Conservation (phyloP, 2,329 filamentous ascomycete species). For the Fusarium musae region DNA sequence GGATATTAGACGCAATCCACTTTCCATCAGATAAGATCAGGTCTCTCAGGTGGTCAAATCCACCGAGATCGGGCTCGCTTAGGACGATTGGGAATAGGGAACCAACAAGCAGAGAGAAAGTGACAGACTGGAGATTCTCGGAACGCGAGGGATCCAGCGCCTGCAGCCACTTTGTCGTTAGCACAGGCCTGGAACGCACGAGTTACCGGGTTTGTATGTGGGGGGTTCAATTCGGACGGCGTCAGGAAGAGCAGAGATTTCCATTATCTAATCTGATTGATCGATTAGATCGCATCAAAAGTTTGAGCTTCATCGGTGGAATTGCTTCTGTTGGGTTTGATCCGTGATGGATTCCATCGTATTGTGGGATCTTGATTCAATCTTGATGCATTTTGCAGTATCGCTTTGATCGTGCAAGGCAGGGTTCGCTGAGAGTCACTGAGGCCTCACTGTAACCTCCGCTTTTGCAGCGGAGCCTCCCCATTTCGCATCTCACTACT, state of each 20-base stretch:
- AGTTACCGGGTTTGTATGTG: conserved; percentile 16
- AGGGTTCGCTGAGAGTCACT: not conserved
- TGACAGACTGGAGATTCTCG: conserved; percentile 3
- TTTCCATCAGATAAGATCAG: conserved; percentile 42
- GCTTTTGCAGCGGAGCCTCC: conserved; percentile 14
- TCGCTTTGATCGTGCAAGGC: not conserved
- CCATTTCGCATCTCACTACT: not conserved
- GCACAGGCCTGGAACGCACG: conserved; percentile 32
- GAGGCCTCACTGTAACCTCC: conserved; percentile 19
- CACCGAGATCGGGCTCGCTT: conserved; percentile 33
- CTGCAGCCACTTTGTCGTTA: conserved; percentile 34
- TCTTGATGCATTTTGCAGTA: not conserved
- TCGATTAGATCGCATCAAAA: conserved; percentile 33
- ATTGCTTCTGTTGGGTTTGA: not conserved
- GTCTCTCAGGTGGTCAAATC: conserved; percentile 18
- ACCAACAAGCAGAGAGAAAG: not conserved
- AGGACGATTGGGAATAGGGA: not conserved
- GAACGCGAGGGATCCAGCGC: conserved; percentile 15
- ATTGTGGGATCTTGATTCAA: conserved; percentile 3
- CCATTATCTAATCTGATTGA: conserved; percentile 43
- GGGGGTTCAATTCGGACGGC: conserved; percentile 1
- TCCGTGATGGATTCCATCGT: not conserved
- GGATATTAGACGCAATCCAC: conserved; percentile 20
- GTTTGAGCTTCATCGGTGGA: not conserved
- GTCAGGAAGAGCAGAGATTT: conserved; percentile 5